Evolutionary conservation across 2,329 filamentous ascomycete species (phyloP).

Genomic region (Phialocephala subalpina): DNA sequence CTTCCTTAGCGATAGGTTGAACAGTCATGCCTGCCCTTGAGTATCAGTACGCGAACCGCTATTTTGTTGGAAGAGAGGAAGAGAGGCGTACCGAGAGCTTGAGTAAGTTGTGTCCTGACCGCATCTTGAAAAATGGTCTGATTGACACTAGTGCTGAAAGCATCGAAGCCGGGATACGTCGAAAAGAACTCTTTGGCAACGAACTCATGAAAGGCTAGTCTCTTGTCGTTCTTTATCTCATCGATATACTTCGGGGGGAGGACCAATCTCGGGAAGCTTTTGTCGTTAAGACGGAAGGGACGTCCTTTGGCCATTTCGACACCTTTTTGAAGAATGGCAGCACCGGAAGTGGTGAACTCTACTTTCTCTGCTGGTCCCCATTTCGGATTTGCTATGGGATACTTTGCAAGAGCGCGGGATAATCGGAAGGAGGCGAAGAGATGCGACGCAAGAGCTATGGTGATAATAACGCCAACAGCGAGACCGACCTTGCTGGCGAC

Average conservation of each 20-base stretch:
- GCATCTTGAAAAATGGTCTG: constrained; percentile 43
- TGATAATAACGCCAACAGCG: background rate
- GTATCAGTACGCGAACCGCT: background rate
- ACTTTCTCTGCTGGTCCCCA: constrained; percentile 27
- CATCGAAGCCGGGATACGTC: constrained; percentile 46
- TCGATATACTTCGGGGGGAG: constrained; percentile 37
- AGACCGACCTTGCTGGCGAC: background rate
- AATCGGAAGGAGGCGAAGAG: constrained; percentile 1
- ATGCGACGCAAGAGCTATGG: background rate
- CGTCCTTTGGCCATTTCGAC: constrained; percentile 24
- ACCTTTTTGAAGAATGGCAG: constrained; percentile 18
- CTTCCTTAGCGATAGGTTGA: constrained; percentile 47
- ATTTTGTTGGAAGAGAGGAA: background rate
- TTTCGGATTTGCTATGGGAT: constrained; percentile 23
- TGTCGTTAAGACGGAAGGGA: constrained; percentile 26
- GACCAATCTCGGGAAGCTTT: constrained; percentile 16
- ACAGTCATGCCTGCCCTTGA: constrained; percentile 40
- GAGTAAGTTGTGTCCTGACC: constrained; percentile 45
- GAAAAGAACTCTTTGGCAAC: constrained; percentile 47
- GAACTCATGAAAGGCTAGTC: constrained; percentile 45
- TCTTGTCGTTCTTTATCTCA: constrained; percentile 47
- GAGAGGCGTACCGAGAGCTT: constrained; percentile 38
- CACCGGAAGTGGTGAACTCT: constrained; percentile 15
- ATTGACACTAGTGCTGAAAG: constrained; percentile 34
- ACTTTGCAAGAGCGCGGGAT: constrained; percentile 18